Conservation (phyloP, 495 filamentous ascomycete species). For the Penicillium argentinense region DNA sequence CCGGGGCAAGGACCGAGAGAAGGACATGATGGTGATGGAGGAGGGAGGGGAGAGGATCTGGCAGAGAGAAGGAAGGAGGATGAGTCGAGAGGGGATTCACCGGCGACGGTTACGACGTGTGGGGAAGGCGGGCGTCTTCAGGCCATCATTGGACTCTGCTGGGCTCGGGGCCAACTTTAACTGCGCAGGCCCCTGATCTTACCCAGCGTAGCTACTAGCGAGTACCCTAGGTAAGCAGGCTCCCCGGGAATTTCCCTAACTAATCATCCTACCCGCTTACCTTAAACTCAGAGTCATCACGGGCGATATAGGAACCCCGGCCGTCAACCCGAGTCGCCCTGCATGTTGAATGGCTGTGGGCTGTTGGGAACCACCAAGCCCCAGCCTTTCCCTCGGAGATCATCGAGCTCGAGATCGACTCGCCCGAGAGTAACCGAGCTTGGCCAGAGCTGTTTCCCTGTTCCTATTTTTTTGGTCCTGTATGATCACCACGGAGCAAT, state of each 20-base stretch:
- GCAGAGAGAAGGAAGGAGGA: background rate
- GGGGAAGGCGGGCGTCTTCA: background rate
- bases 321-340: too few relatives aligned
- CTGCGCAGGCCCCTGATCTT: too few relatives aligned
- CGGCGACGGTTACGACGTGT: too few relatives aligned
- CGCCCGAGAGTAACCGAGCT: background rate
- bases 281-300: too few relatives aligned
- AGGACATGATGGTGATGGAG: constrained; percentile 27
- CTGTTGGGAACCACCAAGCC: background rate
- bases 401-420: background rate
- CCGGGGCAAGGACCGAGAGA: constrained; percentile 30
- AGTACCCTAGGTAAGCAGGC: too few relatives aligned
- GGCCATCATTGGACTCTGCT: background rate
- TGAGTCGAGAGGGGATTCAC: background rate
- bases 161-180: constrained; percentile 2
- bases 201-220: too few relatives aligned
- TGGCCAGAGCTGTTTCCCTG: background rate
- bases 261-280: too few relatives aligned
- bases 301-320: too few relatives aligned
- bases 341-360: too few relatives aligned
- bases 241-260: too few relatives aligned
- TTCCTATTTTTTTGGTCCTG: background rate
- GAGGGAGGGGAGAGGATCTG: background rate
- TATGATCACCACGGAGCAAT: background rate
- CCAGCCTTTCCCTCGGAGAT: background rate